Conservation (phyloP, 1,139 yeast genomes). For the Candida frijolesensis region DNA sequence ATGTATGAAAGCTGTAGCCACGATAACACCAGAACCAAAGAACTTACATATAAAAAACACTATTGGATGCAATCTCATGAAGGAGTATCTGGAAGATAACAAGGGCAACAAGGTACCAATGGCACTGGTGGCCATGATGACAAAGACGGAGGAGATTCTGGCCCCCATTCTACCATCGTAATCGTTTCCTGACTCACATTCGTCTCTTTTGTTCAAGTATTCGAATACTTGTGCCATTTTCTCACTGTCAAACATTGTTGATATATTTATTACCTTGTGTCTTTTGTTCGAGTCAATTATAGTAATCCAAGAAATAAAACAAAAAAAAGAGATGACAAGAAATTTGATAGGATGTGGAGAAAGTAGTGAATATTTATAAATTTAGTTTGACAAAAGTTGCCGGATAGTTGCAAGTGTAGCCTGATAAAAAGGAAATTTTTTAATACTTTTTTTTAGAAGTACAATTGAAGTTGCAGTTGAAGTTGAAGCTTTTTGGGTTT, state of each 20-base stretch:
- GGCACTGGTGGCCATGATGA: conserved; percentile 58
- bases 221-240: conserved; percentile 12
- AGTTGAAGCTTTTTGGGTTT: neutral
- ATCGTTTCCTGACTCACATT: conserved; percentile 40
- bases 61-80: conserved; percentile 57
- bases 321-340: neutral
- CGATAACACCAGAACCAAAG: conserved; percentile 91
- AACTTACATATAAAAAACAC: conserved; percentile 73
- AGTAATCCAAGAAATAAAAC: conserved; percentile 1
- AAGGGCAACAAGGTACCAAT: conserved; percentile 64
- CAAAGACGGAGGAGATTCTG: conserved; percentile 73
- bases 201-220: conserved; percentile 27
- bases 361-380: neutral
- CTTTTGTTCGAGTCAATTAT: neutral
- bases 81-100: conserved; percentile 55
- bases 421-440: neutral
- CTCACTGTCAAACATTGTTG: conserved; percentile 9
- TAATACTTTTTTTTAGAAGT: no score
- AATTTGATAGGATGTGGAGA: neutral
- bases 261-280: neutral
- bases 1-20: conserved; percentile 88
- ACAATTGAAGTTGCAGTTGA: neutral
- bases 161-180: conserved; percentile 55
- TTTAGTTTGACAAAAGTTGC: neutral
- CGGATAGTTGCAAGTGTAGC: neutral